These are phyloP conservation scores for Acer negundo DNA, from an alignment of 345 rosid genomes.

Conservation along the genomic window DNA sequence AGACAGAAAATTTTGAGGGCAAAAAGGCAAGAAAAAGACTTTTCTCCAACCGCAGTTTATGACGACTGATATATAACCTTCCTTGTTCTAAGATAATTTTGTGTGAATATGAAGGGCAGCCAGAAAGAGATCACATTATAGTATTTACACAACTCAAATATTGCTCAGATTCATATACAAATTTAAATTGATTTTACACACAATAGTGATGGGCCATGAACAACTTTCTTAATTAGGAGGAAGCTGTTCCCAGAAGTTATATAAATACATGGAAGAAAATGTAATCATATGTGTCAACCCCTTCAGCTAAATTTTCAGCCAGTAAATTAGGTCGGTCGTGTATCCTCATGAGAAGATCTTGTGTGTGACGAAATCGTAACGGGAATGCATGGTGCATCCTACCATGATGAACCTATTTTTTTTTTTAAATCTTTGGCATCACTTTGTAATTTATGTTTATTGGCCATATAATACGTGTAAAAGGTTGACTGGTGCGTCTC, in stretches of 20 bases:
- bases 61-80: background rate
- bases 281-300: too few relatives aligned
- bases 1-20: background rate
- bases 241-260: too few relatives aligned
- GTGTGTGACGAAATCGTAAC: too few relatives aligned
- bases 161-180: background rate
- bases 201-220: background rate
- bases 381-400: too few relatives aligned
- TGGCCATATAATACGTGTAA: too few relatives aligned
- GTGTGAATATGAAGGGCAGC: background rate
- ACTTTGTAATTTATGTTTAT: too few relatives aligned
- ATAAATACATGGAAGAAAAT: too few relatives aligned
- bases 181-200: background rate
- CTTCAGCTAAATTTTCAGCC: background rate
- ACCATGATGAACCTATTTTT: background rate
- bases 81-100: background rate
- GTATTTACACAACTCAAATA: background rate
- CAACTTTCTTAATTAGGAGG: background rate
- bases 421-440: too few relatives aligned
- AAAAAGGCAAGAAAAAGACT: constrained; percentile 11
- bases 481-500: too few relatives aligned
- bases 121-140: background rate
- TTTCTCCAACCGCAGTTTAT: constrained; percentile 14
- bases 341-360: background rate
- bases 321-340: background rate